Evolutionary conservation across 768 basidiomycete species (phyloP).

Genomic region (Kwoniella dejecticola): DNA sequence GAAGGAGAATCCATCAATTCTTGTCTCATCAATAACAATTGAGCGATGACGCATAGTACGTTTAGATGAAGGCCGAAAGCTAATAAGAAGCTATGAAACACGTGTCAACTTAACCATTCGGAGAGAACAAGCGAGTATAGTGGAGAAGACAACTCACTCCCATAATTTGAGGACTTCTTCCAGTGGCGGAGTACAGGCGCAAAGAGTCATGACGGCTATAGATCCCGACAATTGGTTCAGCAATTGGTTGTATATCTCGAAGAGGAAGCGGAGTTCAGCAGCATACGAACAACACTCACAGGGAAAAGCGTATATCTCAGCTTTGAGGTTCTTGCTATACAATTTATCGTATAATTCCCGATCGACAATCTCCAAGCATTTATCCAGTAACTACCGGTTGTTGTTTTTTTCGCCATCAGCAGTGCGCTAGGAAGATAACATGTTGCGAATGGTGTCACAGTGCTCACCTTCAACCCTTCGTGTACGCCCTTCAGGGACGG

Average conservation of each 20-base stretch:
- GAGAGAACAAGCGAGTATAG: too few species aligned
- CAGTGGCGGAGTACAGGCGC: constrained; percentile 94
- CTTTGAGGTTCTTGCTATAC: constrained; percentile 84
- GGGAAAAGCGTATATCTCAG: constrained; percentile 96
- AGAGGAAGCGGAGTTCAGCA: too few species aligned
- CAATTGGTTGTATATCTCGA: too few species aligned
- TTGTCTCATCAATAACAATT: constrained; percentile 82
- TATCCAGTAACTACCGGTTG: constrained; percentile 92
- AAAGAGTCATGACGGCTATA: constrained; percentile 86
- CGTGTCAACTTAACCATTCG: too few species aligned
- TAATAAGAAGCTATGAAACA: constrained; percentile 67
- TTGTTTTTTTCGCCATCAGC: neutral
- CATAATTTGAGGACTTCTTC: constrained; percentile 92
- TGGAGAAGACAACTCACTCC: constrained; percentile 63
- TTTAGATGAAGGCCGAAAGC: constrained; percentile 97
- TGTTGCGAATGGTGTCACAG: neutral
- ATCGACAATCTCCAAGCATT: constrained; percentile 88
- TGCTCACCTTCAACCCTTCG: constrained; percentile 78
- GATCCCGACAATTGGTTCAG: neutral
- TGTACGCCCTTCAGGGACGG: constrained; percentile 96
- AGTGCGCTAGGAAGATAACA: neutral
- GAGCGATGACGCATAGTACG: constrained; percentile 94
- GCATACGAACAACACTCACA: constrained; percentile 62
- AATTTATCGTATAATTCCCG: constrained; percentile 78
- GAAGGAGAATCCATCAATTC: constrained; percentile 85